phyloP scores from a whole-genome alignment of 2,329 filamentous ascomycete genomes.

The Pseudogymnoascus sp. region DNA sequence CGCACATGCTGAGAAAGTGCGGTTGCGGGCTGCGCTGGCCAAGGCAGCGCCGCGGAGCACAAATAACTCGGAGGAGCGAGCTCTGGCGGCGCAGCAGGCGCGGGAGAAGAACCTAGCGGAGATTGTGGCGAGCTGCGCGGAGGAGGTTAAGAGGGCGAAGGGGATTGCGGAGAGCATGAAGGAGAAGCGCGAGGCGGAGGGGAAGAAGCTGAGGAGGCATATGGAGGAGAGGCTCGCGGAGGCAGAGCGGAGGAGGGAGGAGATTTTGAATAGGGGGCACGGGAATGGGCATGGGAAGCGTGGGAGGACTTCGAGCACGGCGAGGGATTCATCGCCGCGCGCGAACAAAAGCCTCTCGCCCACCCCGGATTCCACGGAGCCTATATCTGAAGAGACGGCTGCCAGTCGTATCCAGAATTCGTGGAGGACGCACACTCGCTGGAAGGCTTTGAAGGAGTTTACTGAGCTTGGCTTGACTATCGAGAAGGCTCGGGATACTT shows the following conservation, averaged over 20 bases:
- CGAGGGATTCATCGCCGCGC: constrained; percentile 30
- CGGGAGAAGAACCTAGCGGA: constrained; percentile 74
- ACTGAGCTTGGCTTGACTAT: constrained; percentile 58
- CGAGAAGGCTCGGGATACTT: constrained; percentile 59
- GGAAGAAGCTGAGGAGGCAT: constrained; percentile 59
- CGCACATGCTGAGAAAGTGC: constrained; percentile 75
- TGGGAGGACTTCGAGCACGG: constrained; percentile 44
- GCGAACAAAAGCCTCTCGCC: constrained; percentile 41
- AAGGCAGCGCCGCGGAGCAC: constrained; percentile 60
- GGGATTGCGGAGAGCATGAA: constrained; percentile 76
- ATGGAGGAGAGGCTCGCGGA: constrained; percentile 76
- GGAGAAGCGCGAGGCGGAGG: constrained; percentile 68
- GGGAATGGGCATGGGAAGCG: constrained; percentile 37
- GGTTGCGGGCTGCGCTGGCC: constrained; percentile 63
- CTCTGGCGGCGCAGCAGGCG: constrained; percentile 67
- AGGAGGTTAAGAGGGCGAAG: constrained; percentile 76
- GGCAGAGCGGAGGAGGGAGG: constrained; percentile 62
- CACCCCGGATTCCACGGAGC: constrained; percentile 41
- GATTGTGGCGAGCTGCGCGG: constrained; percentile 71
- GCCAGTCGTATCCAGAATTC: constrained; percentile 59
- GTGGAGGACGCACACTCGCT: constrained; percentile 55
- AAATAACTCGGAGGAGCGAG: constrained; percentile 64
- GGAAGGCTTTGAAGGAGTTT: constrained; percentile 57
- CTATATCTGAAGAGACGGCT: constrained; percentile 52
- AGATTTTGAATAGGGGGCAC: constrained; percentile 48